phyloP scores from a whole-genome alignment of 2,329 filamentous ascomycete species.

The Aspergillus costaricaensis region DNA sequence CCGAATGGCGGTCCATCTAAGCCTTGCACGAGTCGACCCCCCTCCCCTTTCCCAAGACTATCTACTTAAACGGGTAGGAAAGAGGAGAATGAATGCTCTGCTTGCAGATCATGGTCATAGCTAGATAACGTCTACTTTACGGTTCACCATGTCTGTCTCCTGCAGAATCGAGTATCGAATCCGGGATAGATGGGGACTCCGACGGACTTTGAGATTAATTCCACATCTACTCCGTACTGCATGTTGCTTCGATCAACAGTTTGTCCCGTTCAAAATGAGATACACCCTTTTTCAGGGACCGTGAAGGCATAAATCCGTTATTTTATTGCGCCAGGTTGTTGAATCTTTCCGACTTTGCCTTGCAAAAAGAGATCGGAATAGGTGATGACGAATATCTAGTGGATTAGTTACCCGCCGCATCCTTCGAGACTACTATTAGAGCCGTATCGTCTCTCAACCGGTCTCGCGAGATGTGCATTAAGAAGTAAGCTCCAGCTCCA shows the following conservation, averaged over 20 bases:
- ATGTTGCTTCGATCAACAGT: not conserved
- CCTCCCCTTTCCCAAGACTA: not conserved
- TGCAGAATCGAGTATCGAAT: not conserved
- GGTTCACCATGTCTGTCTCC: not conserved
- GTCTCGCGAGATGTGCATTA: not conserved
- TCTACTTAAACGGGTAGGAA: not conserved
- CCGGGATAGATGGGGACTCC: not conserved
- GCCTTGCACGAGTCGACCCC: slow-evolving; percentile 7
- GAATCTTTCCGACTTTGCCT: too few relatives aligned
- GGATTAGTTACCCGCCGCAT: too few relatives aligned
- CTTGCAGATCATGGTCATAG: slow-evolving; percentile 2
- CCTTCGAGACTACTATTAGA: not conserved
- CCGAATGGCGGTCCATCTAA: not conserved
- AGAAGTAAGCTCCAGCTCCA: not conserved
- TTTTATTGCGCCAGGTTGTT: too few relatives aligned
- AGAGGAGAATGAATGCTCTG: not conserved
- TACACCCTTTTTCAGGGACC: too few relatives aligned
- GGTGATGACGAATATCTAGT: not conserved
- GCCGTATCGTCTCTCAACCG: not conserved
- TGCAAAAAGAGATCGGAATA: not conserved
- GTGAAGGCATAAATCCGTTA: too few relatives aligned
- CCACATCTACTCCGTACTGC: not conserved
- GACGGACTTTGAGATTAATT: not conserved
- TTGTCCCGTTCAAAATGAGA: too few relatives aligned
- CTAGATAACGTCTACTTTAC: not conserved